Percentiles rank a stretch among this genome's conserved stretches.
Evolutionary conservation across 2,329 filamentous ascomycete genomes (phyloP).

Genomic region (Exophiala alcalophila): DNA sequence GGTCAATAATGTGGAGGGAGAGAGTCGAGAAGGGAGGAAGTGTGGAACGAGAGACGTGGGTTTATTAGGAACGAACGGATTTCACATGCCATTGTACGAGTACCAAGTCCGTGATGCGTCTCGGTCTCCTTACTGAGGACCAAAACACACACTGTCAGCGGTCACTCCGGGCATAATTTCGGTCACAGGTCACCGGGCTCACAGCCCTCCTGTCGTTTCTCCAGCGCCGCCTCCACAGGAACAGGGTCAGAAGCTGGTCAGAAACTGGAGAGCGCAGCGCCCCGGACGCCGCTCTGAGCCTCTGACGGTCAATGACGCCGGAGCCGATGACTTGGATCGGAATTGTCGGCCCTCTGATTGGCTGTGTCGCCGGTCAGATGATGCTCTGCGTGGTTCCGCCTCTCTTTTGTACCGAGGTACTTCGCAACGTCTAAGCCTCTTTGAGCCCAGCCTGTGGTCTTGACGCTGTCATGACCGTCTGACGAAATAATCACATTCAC

Average conservation of each 20-base stretch:
- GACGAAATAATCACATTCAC: not conserved
- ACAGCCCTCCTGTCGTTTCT: no score
- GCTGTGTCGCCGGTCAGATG: slow-evolving; percentile 19
- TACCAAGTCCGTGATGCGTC: no score
- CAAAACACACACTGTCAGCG: no score
- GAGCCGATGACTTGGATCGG: slow-evolving; percentile 3
- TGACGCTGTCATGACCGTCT: not conserved
- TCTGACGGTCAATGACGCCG: slow-evolving; percentile 4
- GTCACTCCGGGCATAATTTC: no score
- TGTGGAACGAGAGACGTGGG: not conserved
- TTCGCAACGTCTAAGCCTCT: no score
- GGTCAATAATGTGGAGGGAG: not conserved
- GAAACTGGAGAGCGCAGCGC: slow-evolving; percentile 5
- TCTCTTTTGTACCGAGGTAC: slow-evolving; percentile 1
- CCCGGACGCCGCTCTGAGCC: no score
- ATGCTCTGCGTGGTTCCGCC: slow-evolving; percentile 5
- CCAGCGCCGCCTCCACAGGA: slow-evolving; percentile 9
- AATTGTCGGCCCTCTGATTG: slow-evolving; percentile 14
- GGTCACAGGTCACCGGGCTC: no score
- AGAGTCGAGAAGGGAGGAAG: not conserved
- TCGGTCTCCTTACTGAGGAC: no score
- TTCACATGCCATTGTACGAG: slow-evolving; percentile 10
- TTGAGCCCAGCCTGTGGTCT: no score
- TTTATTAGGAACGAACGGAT: not conserved
- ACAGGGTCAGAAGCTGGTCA: not conserved